Evolutionary conservation across 768 basidiomycete species (phyloP), one percentile per base, ranked within the genome.

Genomic region (Suillus discolor): DNA sequence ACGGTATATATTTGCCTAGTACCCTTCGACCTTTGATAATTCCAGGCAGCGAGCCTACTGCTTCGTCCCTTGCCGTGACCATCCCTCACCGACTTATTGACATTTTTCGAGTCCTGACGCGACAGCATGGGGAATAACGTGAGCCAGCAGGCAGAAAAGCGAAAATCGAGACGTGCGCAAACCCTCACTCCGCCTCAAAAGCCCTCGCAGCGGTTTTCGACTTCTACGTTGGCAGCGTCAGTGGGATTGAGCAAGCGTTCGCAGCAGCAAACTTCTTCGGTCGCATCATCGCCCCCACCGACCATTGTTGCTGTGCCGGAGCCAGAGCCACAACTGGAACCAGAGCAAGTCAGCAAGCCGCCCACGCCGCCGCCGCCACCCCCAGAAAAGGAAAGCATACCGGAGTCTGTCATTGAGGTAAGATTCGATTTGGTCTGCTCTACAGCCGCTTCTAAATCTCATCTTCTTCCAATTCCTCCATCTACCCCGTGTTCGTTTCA

Each of bases 171-270:
- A 61, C 75, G 72, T 2, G 72, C 73, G 41, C 61, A 62, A 49
- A 71, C 77, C 57, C 62, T 75, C 63, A 47, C 68, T 25, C 67
- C 71, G 55, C 57, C 75, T 18, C 68, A 69, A 66, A 78, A 75
- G 67, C 62, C 71, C 0, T 51, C 77, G 34, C 71, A 72, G n/a
- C 69, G 74, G n/a, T 63, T 77, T 11, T 55, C 61, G 12, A 51
- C 54, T 12, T 20, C 54, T 6, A 34, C 39, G 39, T 28, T 60
- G 18, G 39, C 64, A 31, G 36, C 59, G 38, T 62, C 41, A 57
- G 69, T 78, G 36, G 62, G 70, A 9, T 53, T 78, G 47, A 69
- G 74, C 0, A 77, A 42, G 62, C 74, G 72, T 47, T 70, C 77
- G 34, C 77, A 77, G n/a, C 75, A 74, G 34, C 69, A 70, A 31